Conservation (phyloP, 1,139 yeast genomes). For the Geotrichum klebahnii region DNA sequence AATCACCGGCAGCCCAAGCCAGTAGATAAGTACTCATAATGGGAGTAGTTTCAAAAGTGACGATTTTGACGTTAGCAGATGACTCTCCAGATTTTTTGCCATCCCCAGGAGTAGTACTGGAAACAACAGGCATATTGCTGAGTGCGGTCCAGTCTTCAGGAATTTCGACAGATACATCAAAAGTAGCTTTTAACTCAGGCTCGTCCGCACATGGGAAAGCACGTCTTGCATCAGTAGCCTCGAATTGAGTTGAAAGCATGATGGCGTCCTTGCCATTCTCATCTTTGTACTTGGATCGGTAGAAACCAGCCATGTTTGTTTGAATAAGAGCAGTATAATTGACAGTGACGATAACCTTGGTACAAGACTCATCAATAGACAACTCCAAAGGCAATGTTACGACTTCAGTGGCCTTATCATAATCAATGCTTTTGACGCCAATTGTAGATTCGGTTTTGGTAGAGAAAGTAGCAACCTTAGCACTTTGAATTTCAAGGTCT, state of each 20-base stretch:
- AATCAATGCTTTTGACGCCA: slow-evolving; percentile 26
- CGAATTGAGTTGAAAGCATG: slow-evolving; percentile 83
- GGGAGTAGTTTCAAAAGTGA: slow-evolving; percentile 58
- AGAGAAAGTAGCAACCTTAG: slow-evolving; percentile 25
- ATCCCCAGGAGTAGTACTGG: slow-evolving; percentile 47
- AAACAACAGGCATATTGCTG: slow-evolving; percentile 72
- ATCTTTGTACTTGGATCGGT: slow-evolving; percentile 64
- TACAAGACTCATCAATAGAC: slow-evolving; percentile 30
- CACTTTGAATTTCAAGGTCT: slow-evolving; percentile 25
- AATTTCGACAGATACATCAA: slow-evolving; percentile 62
- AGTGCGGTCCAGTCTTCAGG: slow-evolving; percentile 60
- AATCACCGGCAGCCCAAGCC: slow-evolving; percentile 76
- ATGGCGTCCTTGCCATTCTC: slow-evolving; percentile 53
- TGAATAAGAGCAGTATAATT: slow-evolving; percentile 51
- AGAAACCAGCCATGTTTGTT: slow-evolving; percentile 81
- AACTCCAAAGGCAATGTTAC: slow-evolving; percentile 35
- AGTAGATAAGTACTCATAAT: slow-evolving; percentile 70
- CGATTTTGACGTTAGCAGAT: slow-evolving; percentile 34
- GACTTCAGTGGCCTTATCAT: slow-evolving; percentile 37
- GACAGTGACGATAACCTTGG: slow-evolving; percentile 38
- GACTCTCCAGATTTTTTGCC: slow-evolving; percentile 44
- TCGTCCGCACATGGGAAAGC: slow-evolving; percentile 92
- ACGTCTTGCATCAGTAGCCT: slow-evolving; percentile 83
- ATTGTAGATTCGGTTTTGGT: slow-evolving; percentile 28
- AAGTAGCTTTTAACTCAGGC: slow-evolving; percentile 80